Conservation (phyloP, 305 asterid genomes). For the Ilex paraguariensis region DNA sequence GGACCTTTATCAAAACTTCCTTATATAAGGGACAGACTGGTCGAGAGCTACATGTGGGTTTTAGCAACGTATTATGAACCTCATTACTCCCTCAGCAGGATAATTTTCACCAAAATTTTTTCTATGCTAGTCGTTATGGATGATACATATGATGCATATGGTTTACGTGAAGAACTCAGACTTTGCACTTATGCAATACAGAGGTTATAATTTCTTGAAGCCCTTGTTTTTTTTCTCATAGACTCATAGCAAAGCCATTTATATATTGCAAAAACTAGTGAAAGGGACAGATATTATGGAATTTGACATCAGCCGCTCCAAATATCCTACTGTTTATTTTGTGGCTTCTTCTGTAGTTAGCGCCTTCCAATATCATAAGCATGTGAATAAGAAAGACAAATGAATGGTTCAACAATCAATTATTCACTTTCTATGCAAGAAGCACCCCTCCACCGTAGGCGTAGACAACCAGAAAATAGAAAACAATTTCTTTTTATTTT, state of each 20-base stretch:
- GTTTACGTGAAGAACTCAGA: slow-evolving; percentile 29
- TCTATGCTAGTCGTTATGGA: slow-evolving; percentile 12
- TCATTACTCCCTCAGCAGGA: slow-evolving; percentile 9
- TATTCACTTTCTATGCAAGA: too few species aligned
- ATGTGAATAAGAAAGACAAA: too few species aligned
- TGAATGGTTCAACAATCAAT: too few species aligned
- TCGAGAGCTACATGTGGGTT: slow-evolving; percentile 25
- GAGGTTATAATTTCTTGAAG: slow-evolving; percentile 19
- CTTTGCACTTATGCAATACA: slow-evolving; percentile 24
- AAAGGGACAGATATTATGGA: too few species aligned
- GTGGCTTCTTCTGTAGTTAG: too few species aligned
- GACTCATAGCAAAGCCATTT: too few species aligned
- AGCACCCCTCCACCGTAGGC: background rate
- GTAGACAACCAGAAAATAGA: background rate
- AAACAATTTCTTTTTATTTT: too few species aligned
- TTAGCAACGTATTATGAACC: background rate
- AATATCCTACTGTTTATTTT: too few species aligned
- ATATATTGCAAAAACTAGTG: too few species aligned
- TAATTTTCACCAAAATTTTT: slow-evolving; percentile 16
- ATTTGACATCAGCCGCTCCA: too few species aligned
- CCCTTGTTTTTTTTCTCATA: too few species aligned
- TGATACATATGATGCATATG: slow-evolving; percentile 52
- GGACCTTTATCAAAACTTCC: slow-evolving; percentile 28
- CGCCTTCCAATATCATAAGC: too few species aligned
- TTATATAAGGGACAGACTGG: slow-evolving; percentile 47